Evolutionary conservation across 2,329 filamentous ascomycete genomes (phyloP).

Genomic region (Dothideomycetes sp.): DNA sequence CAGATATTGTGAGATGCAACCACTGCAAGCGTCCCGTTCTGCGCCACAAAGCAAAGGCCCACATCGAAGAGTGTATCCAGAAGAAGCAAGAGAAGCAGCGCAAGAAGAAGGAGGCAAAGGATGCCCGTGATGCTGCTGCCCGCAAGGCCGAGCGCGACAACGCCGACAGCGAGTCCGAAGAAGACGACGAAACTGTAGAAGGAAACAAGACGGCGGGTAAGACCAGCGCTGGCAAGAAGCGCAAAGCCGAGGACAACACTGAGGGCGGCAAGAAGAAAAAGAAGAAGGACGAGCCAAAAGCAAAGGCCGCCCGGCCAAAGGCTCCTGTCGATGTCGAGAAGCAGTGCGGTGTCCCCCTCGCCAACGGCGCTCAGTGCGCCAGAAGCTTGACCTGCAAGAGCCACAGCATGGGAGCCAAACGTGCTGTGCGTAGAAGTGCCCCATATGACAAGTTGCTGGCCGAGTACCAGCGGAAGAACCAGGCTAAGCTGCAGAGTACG

Average conservation of each 20-base stretch:
- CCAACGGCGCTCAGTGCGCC: constrained; percentile 78
- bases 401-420: constrained; percentile 87
- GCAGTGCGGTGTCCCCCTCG: constrained; percentile 78
- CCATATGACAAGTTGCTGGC: constrained; percentile 80
- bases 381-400: constrained; percentile 83
- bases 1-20: constrained; percentile 75
- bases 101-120: constrained; percentile 56
- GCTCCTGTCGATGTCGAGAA: constrained; percentile 87
- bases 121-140: constrained; percentile 41
- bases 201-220: constrained; percentile 35
- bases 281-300: constrained; percentile 30
- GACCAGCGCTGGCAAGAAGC: constrained; percentile 35
- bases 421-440: constrained; percentile 73
- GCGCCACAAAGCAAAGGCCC: constrained; percentile 62
- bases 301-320: constrained; percentile 73
- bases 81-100: constrained; percentile 62
- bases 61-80: constrained; percentile 75
- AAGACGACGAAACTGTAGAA: constrained; percentile 13
- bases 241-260: constrained; percentile 43
- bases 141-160: constrained; percentile 31
- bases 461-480: constrained; percentile 79
- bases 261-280: constrained; percentile 83
- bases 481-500: constrained; percentile 92
- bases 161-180: constrained; percentile 23
- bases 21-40: constrained; percentile 87